Conservation (phyloP, 208 protist species). For the Strigomonas oncopelti region DNA sequence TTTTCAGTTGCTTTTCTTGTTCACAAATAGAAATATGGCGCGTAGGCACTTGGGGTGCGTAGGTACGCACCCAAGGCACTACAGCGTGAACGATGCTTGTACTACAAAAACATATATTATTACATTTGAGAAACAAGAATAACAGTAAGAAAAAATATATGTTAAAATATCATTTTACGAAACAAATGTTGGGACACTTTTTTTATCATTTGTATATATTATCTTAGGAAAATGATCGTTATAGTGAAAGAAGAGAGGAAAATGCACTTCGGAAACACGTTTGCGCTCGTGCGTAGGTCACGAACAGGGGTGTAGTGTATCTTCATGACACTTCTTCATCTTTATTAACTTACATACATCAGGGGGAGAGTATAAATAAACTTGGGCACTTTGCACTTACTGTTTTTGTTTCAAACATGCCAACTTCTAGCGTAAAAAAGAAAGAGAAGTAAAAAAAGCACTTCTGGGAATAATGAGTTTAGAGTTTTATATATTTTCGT, state of each 20-base stretch:
- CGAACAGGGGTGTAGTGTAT: not conserved
- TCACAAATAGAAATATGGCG: not conserved
- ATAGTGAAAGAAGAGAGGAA: no score
- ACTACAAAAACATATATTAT: no score
- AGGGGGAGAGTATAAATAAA: not conserved
- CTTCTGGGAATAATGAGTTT: no score
- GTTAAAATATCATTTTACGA: not conserved
- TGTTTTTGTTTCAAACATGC: not conserved
- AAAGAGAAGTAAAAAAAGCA: not conserved
- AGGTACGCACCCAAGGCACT: no score
- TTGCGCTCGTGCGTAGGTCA: not conserved
- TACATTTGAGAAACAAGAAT: constrained; percentile 5
- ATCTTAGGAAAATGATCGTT: no score
- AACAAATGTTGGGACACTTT: not conserved
- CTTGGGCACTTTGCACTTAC: not conserved
- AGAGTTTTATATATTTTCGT: no score
- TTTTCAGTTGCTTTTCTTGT: not conserved
- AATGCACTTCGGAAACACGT: no score
- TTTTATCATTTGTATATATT: not conserved
- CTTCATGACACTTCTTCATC: not conserved
- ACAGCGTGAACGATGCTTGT: no score
- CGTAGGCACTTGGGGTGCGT: no score
- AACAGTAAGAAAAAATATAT: constrained; percentile 6
- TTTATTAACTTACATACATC: not conserved
- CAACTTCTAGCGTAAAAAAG: not conserved